phyloP scores from a whole-genome alignment of 129 eudicot genomes.

The Oenanthe sinensis region DNA sequence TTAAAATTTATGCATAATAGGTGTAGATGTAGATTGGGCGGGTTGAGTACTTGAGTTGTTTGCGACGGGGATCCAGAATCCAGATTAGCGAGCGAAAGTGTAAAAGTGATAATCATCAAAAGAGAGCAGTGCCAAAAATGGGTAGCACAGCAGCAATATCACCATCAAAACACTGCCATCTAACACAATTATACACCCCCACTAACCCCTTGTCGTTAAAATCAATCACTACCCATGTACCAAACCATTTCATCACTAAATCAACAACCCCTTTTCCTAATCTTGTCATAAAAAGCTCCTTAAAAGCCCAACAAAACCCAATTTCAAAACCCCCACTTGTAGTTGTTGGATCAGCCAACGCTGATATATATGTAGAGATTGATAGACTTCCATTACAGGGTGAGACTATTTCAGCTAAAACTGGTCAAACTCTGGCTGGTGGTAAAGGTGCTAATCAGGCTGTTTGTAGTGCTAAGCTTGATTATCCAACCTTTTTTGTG shows the following conservation, averaged over 20 bases:
- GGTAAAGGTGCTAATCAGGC: conserved; percentile 97
- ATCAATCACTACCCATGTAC: conserved; percentile 13
- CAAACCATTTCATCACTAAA: conserved; percentile 9
- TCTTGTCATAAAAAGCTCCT: conserved; percentile 23
- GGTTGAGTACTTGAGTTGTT: too few species aligned
- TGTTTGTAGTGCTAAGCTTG: conserved; percentile 63
- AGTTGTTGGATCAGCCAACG: conserved; percentile 97
- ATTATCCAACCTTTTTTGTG: conserved; percentile 68
- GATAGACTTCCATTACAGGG: conserved; percentile 69
- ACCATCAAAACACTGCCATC: conserved; percentile 33
- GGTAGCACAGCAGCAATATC: conserved; percentile 36
- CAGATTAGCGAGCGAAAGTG: background rate
- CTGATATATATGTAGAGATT: conserved; percentile 84
- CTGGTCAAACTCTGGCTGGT: conserved; percentile 85
- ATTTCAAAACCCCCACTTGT: conserved; percentile 42
- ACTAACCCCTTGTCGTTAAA: background rate
- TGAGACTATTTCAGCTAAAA: conserved; percentile 68
- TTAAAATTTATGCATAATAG: too few species aligned
- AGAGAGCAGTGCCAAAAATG: conserved; percentile 11
- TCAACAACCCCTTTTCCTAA: conserved; percentile 20
- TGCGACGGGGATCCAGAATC: background rate
- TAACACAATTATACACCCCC: conserved; percentile 13
- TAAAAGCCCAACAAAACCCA: conserved; percentile 23
- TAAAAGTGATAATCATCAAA: too few species aligned
- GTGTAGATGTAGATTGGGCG: too few species aligned